Evolutionary conservation across 257 asterid genomes (phyloP).

Genomic region (Thymus mandschuricus): DNA sequence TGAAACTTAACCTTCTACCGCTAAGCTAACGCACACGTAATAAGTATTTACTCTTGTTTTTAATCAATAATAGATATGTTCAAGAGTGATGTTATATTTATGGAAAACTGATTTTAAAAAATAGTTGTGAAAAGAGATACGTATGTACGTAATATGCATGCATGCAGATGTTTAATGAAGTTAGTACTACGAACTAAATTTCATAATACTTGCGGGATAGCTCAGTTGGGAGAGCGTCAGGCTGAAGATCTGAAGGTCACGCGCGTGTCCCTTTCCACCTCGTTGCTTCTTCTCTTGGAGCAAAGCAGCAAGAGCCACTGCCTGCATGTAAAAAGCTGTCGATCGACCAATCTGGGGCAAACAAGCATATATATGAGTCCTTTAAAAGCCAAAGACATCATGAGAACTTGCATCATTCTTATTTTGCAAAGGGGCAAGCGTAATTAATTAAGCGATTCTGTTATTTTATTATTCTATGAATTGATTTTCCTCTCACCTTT

Average conservation of each 20-base stretch:
- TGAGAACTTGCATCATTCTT: slow-evolving; percentile 69
- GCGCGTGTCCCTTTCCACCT: slow-evolving; percentile 63
- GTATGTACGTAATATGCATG: too few relatives aligned
- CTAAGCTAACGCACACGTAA: too few relatives aligned
- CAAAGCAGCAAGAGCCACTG: slow-evolving; percentile 81
- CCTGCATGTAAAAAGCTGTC: slow-evolving; percentile 97
- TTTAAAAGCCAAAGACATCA: slow-evolving; percentile 59
- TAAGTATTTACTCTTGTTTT: too few relatives aligned
- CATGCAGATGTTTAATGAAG: too few relatives aligned
- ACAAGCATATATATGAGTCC: slow-evolving; percentile 33
- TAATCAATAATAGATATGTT: too few relatives aligned
- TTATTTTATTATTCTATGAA: too few relatives aligned
- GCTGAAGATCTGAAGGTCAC: slow-evolving; percentile 96
- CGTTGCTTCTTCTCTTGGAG: slow-evolving; percentile 83
- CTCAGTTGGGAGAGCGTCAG: slow-evolving; percentile 97
- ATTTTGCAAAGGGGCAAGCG: slow-evolving; percentile 81
- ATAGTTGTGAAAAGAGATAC: too few relatives aligned
- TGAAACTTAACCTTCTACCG: too few relatives aligned
- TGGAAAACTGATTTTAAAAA: too few relatives aligned
- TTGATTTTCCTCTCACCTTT: too few relatives aligned
- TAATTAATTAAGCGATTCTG: neutral
- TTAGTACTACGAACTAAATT: too few relatives aligned
- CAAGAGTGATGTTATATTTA: too few relatives aligned
- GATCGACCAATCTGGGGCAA: slow-evolving; percentile 73
- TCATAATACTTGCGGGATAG: slow-evolving; percentile 60